phyloP scores from a whole-genome alignment of 2,329 filamentous ascomycete genomes.

The Botryotinia convoluta region DNA sequence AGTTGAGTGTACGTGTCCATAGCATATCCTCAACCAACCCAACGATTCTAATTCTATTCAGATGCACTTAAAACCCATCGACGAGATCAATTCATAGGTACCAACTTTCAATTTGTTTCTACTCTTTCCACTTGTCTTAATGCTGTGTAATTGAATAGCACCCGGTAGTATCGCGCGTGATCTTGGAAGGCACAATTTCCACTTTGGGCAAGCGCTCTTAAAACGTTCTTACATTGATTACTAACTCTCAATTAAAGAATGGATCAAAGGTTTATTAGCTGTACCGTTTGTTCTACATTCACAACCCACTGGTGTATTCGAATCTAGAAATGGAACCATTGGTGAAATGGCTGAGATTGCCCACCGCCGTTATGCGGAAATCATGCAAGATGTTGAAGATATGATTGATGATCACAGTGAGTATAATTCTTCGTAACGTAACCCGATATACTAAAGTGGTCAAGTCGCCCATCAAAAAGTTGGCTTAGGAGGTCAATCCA shows the following conservation, averaged over 20 bases:
- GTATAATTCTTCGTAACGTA: conserved; percentile 27
- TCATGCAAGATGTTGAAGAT: conserved; percentile 87
- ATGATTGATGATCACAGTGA: conserved; percentile 90
- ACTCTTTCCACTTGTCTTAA: neutral
- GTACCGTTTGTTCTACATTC: conserved; percentile 97
- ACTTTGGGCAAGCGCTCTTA: neutral
- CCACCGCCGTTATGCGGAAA: conserved; percentile 87
- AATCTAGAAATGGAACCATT: conserved; percentile 61
- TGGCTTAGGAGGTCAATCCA: conserved; percentile 69
- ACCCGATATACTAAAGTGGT: conserved; percentile 1
- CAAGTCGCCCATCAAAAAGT: conserved; percentile 69
- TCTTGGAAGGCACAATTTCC: neutral
- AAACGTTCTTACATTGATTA: neutral
- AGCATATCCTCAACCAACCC: neutral
- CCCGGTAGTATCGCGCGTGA: neutral
- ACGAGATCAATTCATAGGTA: conserved; percentile 83
- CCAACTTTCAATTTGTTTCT: conserved; percentile 21
- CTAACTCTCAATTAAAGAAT: conserved; percentile 56
- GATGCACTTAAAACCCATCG: conserved; percentile 79
- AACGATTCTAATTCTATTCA: conserved; percentile 36
- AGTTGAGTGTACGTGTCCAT: conserved; percentile 64
- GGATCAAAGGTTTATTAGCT: conserved; percentile 92
- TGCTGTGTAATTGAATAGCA: neutral
- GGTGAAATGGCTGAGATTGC: conserved; percentile 74
- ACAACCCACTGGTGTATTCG: conserved; percentile 84